Percentiles rank a stretch among this genome's conserved stretches.
phyloP scores from a whole-genome alignment of 2,329 filamentous ascomycete species.

The Beauveria brongniartii region DNA sequence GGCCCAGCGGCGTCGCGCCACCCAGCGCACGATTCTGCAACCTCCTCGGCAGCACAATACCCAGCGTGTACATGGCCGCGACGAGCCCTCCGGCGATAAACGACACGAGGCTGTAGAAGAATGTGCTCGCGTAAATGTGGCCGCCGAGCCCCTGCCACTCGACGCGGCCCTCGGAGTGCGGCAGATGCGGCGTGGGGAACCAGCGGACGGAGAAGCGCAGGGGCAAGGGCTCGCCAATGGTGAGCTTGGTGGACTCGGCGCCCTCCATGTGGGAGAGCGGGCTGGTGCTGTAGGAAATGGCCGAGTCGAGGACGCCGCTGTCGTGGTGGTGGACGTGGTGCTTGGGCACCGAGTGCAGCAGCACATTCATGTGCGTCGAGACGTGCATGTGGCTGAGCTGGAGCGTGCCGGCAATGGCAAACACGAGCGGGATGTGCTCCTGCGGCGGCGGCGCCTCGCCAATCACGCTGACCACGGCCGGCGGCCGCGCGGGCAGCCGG shows the following conservation, averaged over 20 bases:
- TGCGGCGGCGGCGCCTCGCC: constrained; percentile 41
- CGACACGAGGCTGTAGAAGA: constrained; percentile 54
- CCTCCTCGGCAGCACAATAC: constrained; percentile 47
- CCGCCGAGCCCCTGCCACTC: constrained; percentile 59
- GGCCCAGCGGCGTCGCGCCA: constrained; percentile 49
- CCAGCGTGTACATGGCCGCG: constrained; percentile 52
- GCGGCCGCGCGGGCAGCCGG: constrained; percentile 73
- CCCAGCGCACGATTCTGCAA: constrained; percentile 43
- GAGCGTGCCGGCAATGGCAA: constrained; percentile 81
- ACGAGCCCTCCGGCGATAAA: constrained; percentile 48
- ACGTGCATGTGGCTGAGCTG: constrained; percentile 88
- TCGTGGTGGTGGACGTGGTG: constrained; percentile 55
- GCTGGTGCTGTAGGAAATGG: constrained; percentile 77
- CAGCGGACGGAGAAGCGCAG: constrained; percentile 76
- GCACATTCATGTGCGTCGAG: constrained; percentile 79
- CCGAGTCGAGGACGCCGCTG: constrained; percentile 78
- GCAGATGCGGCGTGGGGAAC: constrained; percentile 70
- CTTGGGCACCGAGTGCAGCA: constrained; percentile 64
- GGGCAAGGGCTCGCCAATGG: constrained; percentile 80
- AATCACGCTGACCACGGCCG: constrained; percentile 44
- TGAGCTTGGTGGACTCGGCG: constrained; percentile 52
- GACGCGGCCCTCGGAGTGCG: constrained; percentile 56
- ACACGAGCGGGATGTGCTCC: constrained; percentile 75
- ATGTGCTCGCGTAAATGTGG: constrained; percentile 54
- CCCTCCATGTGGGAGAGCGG: constrained; percentile 54